Evolutionary conservation across 1,284 basidiomycete species (phyloP).

Genomic region (Apiotrichum porosum): DNA sequence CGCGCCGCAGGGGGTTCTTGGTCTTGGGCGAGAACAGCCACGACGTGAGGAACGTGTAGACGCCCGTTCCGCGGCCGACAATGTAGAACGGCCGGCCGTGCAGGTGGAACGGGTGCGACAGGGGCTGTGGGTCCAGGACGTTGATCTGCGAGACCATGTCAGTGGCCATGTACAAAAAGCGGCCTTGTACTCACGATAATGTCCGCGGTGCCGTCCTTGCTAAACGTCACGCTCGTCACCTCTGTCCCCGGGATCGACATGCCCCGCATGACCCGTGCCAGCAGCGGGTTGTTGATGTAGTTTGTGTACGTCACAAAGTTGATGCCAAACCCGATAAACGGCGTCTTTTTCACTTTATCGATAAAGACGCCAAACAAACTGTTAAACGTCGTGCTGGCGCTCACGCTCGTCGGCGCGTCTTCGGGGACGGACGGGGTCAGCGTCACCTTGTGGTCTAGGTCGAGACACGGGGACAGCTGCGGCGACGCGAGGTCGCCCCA

Average conservation of each 20-base stretch:
- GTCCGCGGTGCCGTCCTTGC: slow-evolving; percentile 20
- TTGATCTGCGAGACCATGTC: slow-evolving; percentile 25
- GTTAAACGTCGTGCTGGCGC: slow-evolving; percentile 11
- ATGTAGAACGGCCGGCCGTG: slow-evolving; percentile 34
- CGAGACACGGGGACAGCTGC: slow-evolving; percentile 5
- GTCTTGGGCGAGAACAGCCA: slow-evolving; percentile 14
- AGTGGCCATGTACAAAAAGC: background rate
- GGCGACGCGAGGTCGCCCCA: background rate
- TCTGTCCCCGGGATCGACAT: slow-evolving; percentile 7
- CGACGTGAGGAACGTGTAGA: too few species aligned
- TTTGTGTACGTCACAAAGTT: slow-evolving; percentile 32
- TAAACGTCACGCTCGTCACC: too few species aligned
- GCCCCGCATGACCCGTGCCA: slow-evolving; percentile 24
- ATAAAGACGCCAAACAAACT: slow-evolving; percentile 23
- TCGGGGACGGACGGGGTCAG: slow-evolving; percentile 26
- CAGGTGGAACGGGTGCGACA: slow-evolving; percentile 45
- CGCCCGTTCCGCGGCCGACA: slow-evolving; percentile 38
- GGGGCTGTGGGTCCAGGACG: slow-evolving; percentile 30
- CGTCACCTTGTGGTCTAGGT: slow-evolving; percentile 23
- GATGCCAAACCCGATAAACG: slow-evolving; percentile 16
- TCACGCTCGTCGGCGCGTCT: slow-evolving; percentile 13
- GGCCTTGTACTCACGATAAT: slow-evolving; percentile 25
- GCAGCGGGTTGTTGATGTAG: slow-evolving; percentile 34
- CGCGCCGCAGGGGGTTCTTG: slow-evolving; percentile 44
- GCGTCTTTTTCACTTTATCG: slow-evolving; percentile 10